phyloP scores from a whole-genome alignment of 1,284 basidiomycete species.

The Apiotrichum sp. region DNA sequence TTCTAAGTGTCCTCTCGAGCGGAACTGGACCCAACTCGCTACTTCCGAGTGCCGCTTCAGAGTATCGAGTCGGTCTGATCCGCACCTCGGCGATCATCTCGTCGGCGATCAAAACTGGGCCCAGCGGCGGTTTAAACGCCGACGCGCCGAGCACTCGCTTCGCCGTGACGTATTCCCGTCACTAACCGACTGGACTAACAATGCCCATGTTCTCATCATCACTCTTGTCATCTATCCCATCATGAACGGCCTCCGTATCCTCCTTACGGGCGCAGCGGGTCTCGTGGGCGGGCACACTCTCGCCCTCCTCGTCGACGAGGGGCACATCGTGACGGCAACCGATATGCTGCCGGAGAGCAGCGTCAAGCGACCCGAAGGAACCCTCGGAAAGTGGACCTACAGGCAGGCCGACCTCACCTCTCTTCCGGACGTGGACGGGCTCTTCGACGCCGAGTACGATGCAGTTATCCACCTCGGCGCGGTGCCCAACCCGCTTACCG shows the following conservation, averaged over 20 bases:
- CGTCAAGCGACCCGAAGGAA: background rate
- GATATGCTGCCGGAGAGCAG: constrained; percentile 23
- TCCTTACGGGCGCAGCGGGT: constrained; percentile 43
- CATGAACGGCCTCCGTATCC: constrained; percentile 31
- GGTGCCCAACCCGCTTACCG: constrained; percentile 32
- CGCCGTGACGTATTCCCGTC: too few relatives aligned
- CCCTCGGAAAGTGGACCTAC: constrained; percentile 11
- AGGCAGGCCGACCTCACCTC: constrained; percentile 28
- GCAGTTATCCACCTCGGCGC: constrained; percentile 46
- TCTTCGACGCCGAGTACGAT: constrained; percentile 25
- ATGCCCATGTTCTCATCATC: too few relatives aligned
- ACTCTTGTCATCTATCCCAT: too few relatives aligned
- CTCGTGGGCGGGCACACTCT: constrained; percentile 25
- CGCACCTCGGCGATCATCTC: too few relatives aligned
- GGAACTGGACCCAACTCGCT: too few relatives aligned
- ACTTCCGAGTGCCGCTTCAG: too few relatives aligned
- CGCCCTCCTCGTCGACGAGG: constrained; percentile 22
- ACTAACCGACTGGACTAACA: too few relatives aligned
- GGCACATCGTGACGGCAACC: constrained; percentile 33
- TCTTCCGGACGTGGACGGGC: constrained; percentile 20
- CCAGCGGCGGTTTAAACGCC: too few relatives aligned
- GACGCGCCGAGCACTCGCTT: too few relatives aligned
- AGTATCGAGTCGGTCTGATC: too few relatives aligned
- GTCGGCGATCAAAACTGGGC: too few relatives aligned
- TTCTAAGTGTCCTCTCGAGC: too few relatives aligned